Evolutionary conservation across 2,329 filamentous ascomycete genomes (phyloP).

Genomic region (Monilinia fructigena): DNA sequence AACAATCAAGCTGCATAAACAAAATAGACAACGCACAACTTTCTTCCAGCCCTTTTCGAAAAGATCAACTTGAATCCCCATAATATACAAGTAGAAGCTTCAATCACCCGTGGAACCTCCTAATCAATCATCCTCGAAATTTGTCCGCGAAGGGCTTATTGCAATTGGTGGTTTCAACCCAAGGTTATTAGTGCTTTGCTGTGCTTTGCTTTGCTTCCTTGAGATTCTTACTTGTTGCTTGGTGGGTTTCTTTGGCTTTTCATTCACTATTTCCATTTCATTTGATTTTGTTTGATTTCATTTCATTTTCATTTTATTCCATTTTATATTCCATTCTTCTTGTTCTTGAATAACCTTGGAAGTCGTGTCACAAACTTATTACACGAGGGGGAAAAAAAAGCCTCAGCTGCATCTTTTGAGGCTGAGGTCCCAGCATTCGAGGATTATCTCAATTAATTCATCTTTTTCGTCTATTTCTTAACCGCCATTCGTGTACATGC

Average conservation of each 20-base stretch:
- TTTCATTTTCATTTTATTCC: neutral
- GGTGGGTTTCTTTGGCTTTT: neutral
- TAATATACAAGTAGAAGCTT: slow-evolving; percentile 1
- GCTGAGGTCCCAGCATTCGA: slow-evolving; percentile 17
- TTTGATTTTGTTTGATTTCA: neutral
- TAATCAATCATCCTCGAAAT: neutral
- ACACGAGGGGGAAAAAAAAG: neutral
- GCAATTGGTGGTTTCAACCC: neutral
- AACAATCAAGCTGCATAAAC: slow-evolving; percentile 12
- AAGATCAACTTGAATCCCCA: slow-evolving; percentile 13
- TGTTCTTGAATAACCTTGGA: neutral
- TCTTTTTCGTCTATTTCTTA: slow-evolving; percentile 1
- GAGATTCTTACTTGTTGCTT: neutral
- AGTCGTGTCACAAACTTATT: neutral
- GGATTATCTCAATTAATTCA: neutral
- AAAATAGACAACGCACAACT: slow-evolving; percentile 16
- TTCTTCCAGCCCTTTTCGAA: slow-evolving; percentile 7
- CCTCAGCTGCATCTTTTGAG: slow-evolving; percentile 17
- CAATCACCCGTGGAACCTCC: neutral
- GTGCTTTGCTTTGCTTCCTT: too few relatives aligned
- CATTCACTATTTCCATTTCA: neutral
- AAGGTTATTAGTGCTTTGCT: too few relatives aligned
- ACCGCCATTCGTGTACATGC: slow-evolving; percentile 7
- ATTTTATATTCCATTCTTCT: neutral
- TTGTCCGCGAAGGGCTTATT: neutral